A percentile compares a stretch with the other conserved stretches of the same genome.
These are phyloP conservation scores for Ceratopteris richardii DNA, from an alignment of 75 land plant genomes.

Conservation along the genomic window DNA sequence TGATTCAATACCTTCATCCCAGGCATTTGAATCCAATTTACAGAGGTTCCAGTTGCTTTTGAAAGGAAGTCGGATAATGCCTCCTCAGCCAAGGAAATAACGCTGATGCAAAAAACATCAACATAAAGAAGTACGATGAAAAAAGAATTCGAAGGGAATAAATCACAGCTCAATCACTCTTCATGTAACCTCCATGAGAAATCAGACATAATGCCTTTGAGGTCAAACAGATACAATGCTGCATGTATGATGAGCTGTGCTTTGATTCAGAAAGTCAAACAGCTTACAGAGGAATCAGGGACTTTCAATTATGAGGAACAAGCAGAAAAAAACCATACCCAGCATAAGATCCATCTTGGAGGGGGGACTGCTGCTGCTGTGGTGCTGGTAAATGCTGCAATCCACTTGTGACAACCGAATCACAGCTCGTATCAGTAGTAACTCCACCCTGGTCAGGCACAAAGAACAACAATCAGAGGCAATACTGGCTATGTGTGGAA, in stretches of 20 bases:
- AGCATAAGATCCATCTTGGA: slow-evolving; percentile 86
- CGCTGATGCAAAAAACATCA: slow-evolving; percentile 25
- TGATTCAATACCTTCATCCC: slow-evolving; percentile 78
- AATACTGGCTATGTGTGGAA: no score
- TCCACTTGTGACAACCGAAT: slow-evolving; percentile 87
- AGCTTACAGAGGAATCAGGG: no score
- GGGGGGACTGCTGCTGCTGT: slow-evolving; percentile 51
- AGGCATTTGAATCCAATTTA: slow-evolving; percentile 99
- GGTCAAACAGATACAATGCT: no score
- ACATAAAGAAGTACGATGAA: neutral
- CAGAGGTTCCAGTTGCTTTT: slow-evolving; percentile 95
- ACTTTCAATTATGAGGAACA: no score
- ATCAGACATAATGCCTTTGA: no score
- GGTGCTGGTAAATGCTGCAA: slow-evolving; percentile 49
- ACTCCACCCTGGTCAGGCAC: slow-evolving; percentile 20
- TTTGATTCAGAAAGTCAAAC: no score
- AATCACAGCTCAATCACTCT: no score
- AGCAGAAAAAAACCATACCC: slow-evolving; percentile 69
- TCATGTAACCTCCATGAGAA: no score
- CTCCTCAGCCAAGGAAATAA: slow-evolving; percentile 90
- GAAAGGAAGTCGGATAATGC: slow-evolving; percentile 87
- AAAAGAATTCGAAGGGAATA: neutral
- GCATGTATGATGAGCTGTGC: no score
- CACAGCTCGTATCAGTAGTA: slow-evolving; percentile 81
- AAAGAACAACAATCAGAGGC: no score